phyloP scores from a whole-genome alignment of 1,284 basidiomycete species.

The Rhodotorula sp. region DNA sequence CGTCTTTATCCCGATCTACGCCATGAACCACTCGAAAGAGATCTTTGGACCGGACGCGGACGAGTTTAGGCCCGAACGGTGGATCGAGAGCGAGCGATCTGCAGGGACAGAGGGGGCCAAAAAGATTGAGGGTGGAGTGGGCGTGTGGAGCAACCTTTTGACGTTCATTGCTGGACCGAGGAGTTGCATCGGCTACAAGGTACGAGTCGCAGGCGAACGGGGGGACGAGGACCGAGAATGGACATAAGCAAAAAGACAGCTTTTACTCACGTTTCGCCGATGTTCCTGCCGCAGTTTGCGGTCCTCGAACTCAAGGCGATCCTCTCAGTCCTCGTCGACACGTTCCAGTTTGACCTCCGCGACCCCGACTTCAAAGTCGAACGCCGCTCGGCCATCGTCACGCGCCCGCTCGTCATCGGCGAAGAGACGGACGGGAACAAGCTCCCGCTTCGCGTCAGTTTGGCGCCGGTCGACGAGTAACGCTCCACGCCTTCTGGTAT shows the following conservation, averaged over 20 bases:
- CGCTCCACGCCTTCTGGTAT: no score
- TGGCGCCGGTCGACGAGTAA: constrained; percentile 18
- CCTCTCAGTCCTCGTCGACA: constrained; percentile 31
- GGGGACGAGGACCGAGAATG: no score
- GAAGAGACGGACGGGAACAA: constrained; percentile 28
- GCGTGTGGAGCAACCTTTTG: constrained; percentile 26
- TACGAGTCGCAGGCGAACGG: neutral
- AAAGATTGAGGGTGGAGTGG: constrained; percentile 28
- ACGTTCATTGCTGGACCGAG: constrained; percentile 37
- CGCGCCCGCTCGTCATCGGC: constrained; percentile 29
- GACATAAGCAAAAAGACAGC: no score
- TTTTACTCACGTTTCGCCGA: neutral
- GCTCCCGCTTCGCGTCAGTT: constrained; percentile 30
- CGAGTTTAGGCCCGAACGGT: constrained; percentile 59
- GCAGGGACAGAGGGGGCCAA: neutral
- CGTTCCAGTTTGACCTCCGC: constrained; percentile 26
- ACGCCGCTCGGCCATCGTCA: constrained; percentile 32
- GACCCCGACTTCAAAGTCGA: constrained; percentile 22
- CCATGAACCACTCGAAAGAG: constrained; percentile 60
- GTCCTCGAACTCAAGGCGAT: constrained; percentile 35
- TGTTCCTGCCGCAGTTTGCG: neutral
- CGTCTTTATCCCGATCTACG: constrained; percentile 62
- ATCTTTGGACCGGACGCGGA: constrained; percentile 70
- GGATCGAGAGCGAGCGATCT: constrained; percentile 23
- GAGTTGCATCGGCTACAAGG: constrained; percentile 31